Base-by-base conservation (phyloP, 768 basidiomycete species). In the Leccinum longicurvipes region DNA sequence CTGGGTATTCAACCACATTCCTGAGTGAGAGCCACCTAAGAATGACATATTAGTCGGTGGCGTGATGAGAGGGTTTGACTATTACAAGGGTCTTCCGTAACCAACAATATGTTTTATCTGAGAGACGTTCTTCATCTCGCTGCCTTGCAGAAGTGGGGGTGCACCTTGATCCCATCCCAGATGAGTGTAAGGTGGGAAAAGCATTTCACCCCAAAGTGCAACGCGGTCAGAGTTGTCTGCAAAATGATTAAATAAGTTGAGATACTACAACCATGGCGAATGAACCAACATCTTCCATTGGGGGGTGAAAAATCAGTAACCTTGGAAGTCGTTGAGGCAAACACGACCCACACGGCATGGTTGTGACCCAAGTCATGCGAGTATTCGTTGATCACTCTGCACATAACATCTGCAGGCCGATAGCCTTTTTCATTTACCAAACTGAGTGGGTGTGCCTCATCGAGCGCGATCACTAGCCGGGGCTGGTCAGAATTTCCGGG, bases 11-110 rank as follows among this genome's bases (percentile, higher is more conserved):
- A 1, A 58, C 23, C 4, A 28, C 51, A 1, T n/a, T 19, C 50
- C 45, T 56, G 2, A 65, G 32, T 12, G 59, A 56, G 0, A 7
- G 6, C 60, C 60, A 60, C 17, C 60, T 60, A 27, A 23, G 28
- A 15, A 34, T 3, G 6, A 19, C 1, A 28, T 17, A 4, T 55
- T 3, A 46, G 24, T 46, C 15, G 6, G 2, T 4, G 3, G 17
- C 15, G 1, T 25, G 4, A 19, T 12, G 3, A 2, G 9, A 21
- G 29, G 2, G 14, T 29, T 19, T 19, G 23, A 24, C 17, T 14
- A 27, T 27, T 28, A 36, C 25, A 36, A 39, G 14, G 25, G 25
- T 12, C 53, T n/a, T n/a, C 25, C 32, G 9, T 32, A 34, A 17
- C 12, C 29, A 8, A 17, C 7, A 10, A 34, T n/a, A 4, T 39